Evolutionary conservation across 345 rosid genomes (phyloP), one percentile per base, ranked within the genome.

Genomic region (Lumnitzera littorea): DNA sequence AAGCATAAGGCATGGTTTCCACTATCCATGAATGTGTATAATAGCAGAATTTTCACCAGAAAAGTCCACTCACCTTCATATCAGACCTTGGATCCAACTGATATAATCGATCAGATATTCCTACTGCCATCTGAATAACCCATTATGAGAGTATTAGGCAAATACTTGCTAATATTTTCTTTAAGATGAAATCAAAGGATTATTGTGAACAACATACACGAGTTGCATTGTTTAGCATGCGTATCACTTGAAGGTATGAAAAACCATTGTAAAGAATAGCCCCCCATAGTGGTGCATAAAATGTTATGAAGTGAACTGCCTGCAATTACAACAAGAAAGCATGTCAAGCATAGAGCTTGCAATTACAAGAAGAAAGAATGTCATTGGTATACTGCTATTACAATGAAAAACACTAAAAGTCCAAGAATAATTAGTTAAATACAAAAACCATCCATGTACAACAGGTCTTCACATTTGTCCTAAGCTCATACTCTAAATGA

Each of bases 231-330:
- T 87, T 85, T 60, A 89, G 79, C 98, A 92, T 92, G 59, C 96
- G 84, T 65, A 89, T 92, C 71, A 92, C 98, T 77, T 92, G 98
- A 68, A 89, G 80, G 68, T 92, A 92, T 11, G 91, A 87, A 76
- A 84, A 74, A 58, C 96, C 98, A 67, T 92, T 92, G 85, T 89
- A 92, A 64, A 92, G 87, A 71, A 92, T 92, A 56, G 98, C 96
- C 46, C 91, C 92, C 98, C 96, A 92, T 25, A 92, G 85, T 6
- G 98, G 98, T 3, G 80, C 81, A 27, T 89, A 92, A 52, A 92
- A 89, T 16, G 96, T 92, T 67, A 89, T 68, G 52, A 92, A 92
- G 59, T 89, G 96, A 70, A 87, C 78, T 50, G 96, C 98, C 96
- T 92, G 96, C 80, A 77, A 16, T 51, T 31, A 60, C 57, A 63